Base-by-base conservation (phyloP, 2,329 filamentous ascomycete genomes). In the Verticillium nubilum region DNA sequence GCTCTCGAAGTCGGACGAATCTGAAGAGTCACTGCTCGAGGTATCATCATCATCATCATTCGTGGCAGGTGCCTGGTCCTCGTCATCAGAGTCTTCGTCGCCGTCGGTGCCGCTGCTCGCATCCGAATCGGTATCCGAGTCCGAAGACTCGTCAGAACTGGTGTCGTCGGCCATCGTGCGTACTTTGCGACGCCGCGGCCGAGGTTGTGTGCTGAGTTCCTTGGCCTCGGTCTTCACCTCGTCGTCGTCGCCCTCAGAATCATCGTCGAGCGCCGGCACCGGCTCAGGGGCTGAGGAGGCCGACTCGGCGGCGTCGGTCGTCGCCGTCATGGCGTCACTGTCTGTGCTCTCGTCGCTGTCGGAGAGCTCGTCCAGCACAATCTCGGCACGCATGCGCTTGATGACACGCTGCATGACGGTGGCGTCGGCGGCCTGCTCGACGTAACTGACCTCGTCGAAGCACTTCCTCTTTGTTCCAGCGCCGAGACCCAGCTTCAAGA, bases 331-430 rank as follows among this genome's bases (percentile, higher is more conserved):
- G 64, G 66, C 26, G 64, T 66, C 19, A 65, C 65, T 19, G 68
- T 66, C 58, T 61, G 73, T 72, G 54, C 72, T 75, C 58, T 78
- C 76, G 25, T 77, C 79, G 55, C 74, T 75, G 57, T 81, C 80
- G 1, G 76, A 79, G n/a, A 88, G 73, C 66, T 84, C 80, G 31
- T 79, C 79, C 33, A 85, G 65, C 29, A 88, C 77, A 63, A 79
- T 76, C 70, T 88, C 85, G 9, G 85, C 82, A 31, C 86, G 82
- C 77, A 87, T 86, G 58, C 86, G 82, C 76, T 86, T 87, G 53
- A 85, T 77, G 57, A 86, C 76, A 27, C 85, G 80, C 59, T 75
- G 74, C 61, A 81, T 78, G 70, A 87, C 78, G 50, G 78, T 75
- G 57, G 76, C 76, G 59, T 85, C 81, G 12, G 79, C 72, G 15